These are phyloP conservation scores for Ophiorrhiza pumila DNA, from an alignment of 257 asterid genomes.

Conservation along the genomic window DNA sequence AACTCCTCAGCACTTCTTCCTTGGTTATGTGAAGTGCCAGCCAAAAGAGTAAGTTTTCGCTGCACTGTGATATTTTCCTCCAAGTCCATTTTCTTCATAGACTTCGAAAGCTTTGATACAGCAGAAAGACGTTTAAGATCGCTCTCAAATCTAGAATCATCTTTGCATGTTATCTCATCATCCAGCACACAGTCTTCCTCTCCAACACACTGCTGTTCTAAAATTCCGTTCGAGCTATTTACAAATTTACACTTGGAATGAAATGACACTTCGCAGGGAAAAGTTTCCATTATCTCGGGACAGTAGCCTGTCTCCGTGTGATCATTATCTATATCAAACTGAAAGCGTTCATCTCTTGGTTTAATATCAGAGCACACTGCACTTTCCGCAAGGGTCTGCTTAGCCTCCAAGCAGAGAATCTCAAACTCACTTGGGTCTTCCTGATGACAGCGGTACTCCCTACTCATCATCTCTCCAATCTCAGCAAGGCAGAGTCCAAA, in stretches of 20 bases:
- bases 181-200: conserved; percentile 4
- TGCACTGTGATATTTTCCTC: neutral
- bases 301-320: neutral
- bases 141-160: neutral
- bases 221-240: neutral
- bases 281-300: neutral
- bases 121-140: neutral
- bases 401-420: conserved; percentile 77
- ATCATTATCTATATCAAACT: conserved; percentile 16
- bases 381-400: conserved; percentile 44
- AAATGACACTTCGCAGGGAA: neutral
- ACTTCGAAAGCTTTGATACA: neutral
- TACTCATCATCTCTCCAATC: conserved; percentile 97
- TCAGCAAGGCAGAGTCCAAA: conserved; percentile 87
- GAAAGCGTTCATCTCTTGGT: conserved; percentile 13
- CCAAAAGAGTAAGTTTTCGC: neutral
- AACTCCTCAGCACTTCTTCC: conserved; percentile 17
- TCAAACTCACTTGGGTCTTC: conserved; percentile 98
- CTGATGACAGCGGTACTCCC: conserved; percentile 74
- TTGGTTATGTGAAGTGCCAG: neutral
- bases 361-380: neutral
- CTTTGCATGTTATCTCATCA: conserved; percentile 1
- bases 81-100: neutral
- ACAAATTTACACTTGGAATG: neutral
- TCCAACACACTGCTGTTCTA: neutral